Percentiles rank a stretch among this genome's conserved stretches.
Conservation (phyloP, 208 protist genomes). For the Naegleria lovaniensis region DNA sequence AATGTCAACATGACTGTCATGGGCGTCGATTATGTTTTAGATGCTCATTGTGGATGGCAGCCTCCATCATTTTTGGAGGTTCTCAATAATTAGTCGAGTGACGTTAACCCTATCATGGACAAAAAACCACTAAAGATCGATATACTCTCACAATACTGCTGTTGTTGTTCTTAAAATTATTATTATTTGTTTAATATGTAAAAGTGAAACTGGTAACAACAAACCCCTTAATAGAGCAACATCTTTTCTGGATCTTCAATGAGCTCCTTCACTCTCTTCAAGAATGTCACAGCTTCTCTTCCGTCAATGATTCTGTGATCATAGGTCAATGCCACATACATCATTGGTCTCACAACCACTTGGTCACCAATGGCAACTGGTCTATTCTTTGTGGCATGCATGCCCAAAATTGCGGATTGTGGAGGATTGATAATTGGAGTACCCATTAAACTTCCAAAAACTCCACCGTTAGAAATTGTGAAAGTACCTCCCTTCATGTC, state of each 20-base stretch:
- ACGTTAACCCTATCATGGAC: no score
- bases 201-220: no score
- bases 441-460: constrained; percentile 95
- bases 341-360: constrained; percentile 90
- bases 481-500: constrained; percentile 98
- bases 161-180: no score
- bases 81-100: no score
- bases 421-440: constrained; percentile 98
- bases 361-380: constrained; percentile 80
- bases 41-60: no score
- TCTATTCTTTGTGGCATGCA: constrained; percentile 94
- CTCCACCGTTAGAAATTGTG: constrained; percentile 98
- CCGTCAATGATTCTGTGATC: constrained; percentile 98
- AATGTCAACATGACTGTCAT: no score
- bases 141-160: no score
- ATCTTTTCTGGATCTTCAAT: constrained; percentile 89
- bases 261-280: constrained; percentile 92
- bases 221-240: constrained; percentile 56
- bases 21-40: no score
- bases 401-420: constrained; percentile 96
- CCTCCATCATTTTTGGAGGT: no score
- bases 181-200: no score
- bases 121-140: no score
- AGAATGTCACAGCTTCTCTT: constrained; percentile 93
- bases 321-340: constrained; percentile 98